Evolutionary conservation across 2,329 filamentous ascomycete genomes (phyloP), one percentile per base, ranked within the genome.

Genomic region (Elsinoe arachidis): DNA sequence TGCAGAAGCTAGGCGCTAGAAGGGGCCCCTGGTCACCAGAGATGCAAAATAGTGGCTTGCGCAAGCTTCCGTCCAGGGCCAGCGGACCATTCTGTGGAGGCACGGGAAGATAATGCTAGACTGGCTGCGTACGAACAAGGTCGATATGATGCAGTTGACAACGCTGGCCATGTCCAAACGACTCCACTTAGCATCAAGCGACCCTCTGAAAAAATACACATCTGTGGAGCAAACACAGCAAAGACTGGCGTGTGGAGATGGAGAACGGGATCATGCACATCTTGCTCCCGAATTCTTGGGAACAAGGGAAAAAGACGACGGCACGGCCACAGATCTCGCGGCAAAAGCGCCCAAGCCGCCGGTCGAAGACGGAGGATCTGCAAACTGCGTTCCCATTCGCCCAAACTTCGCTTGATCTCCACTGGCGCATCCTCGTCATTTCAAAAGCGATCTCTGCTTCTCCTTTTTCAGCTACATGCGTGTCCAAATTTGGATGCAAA

Each of bases 1-100:
- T 53, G 49, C 49, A 53, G 14, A 39, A 53, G 33, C 49, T 53
- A 53, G 34, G 49, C 49, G 49, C 49, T 53, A 53, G 49, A 53
- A 39, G 26, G 19, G n/a, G 10, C 26, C 49, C 47, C 49, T 17
- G 37, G 49, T 53, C 49, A 53, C 34, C 33, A 21, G 23, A 26
- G 21, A 53, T 39, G n/a, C 19, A 15, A 33, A 23, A 37, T 33
- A 38, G 49, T 39, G 49, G 49, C 49, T 53, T 53, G 35, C 19
- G 21, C 35, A 53, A 39, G 38, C 49, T 53, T 53, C n/a, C 10
- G 12, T 53, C 49, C 17, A 35, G 46, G 6, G 46, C 30, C 46
- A 15, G 23, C 46, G 33, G 33, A 35, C n/a, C 12, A 14, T 15
- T 34, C 30, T 15, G 34, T 7, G 12, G 6, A 30, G 30, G 23